These are phyloP conservation scores for Dichotomocladium elegans DNA, from an alignment of 371 early-diverging fungal genomes.

Conservation along the genomic window DNA sequence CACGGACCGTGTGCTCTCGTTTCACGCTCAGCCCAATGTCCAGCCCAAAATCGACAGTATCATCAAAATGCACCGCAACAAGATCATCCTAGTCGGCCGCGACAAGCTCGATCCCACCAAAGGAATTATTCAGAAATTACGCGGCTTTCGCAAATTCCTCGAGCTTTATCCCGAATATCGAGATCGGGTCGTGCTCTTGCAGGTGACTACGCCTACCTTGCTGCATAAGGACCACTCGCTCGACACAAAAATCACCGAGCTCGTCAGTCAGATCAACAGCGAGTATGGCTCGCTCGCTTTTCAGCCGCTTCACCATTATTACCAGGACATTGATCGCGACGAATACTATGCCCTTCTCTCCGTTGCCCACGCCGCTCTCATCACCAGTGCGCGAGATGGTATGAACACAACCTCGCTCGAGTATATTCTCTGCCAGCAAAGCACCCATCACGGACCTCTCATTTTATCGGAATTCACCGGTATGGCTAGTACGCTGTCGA, in stretches of 20 bases:
- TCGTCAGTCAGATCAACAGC: slow-evolving; percentile 93
- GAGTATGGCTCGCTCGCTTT: slow-evolving; percentile 92
- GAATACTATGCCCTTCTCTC: slow-evolving; percentile 96
- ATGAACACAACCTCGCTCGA: slow-evolving; percentile 99
- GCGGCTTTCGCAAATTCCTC: slow-evolving; percentile 92
- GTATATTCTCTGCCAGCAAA: slow-evolving; percentile 95
- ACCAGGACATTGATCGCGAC: slow-evolving; percentile 91
- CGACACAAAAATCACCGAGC: slow-evolving; percentile 85
- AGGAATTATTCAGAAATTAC: slow-evolving; percentile 96
- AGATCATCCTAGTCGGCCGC: slow-evolving; percentile 95
- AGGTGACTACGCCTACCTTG: slow-evolving; percentile 36
- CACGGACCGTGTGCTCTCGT: slow-evolving; percentile 52
- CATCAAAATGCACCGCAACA: slow-evolving; percentile 83
- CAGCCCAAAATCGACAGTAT: slow-evolving; percentile 74
- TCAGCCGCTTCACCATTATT: slow-evolving; percentile 93
- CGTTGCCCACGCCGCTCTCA: slow-evolving; percentile 93
- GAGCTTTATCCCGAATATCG: slow-evolving; percentile 87
- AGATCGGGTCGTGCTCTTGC: slow-evolving; percentile 87
- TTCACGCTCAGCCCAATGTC: slow-evolving; percentile 53
- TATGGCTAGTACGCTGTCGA: slow-evolving; percentile 89
- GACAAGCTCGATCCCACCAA: slow-evolving; percentile 99
- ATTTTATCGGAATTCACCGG: slow-evolving; percentile 98
- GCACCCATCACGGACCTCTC: slow-evolving; percentile 83
- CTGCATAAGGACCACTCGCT: slow-evolving; percentile 61
- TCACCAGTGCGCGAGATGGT: slow-evolving; percentile 98